phyloP scores from a whole-genome alignment of 306 rosid species.

The Calophaca sinica region DNA sequence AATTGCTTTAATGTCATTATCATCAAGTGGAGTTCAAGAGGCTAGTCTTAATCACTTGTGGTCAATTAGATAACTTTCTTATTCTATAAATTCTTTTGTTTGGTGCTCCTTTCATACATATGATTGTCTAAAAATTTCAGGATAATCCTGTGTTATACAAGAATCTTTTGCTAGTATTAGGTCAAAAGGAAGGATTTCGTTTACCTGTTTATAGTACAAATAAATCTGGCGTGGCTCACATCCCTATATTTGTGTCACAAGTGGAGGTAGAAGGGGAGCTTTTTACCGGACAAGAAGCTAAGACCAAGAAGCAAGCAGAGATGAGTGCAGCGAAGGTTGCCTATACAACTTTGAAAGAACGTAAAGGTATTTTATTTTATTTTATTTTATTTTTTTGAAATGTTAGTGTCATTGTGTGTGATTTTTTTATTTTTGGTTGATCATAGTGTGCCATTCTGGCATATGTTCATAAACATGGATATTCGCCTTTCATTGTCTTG shows the following conservation, averaged over 20 bases:
- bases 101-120: neutral
- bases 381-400: slow-evolving; percentile 21
- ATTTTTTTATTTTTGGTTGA: too few relatives aligned
- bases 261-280: slow-evolving; percentile 67
- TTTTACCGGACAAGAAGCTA: slow-evolving; percentile 69
- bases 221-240: slow-evolving; percentile 66
- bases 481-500: neutral
- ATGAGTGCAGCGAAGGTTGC: slow-evolving; percentile 85
- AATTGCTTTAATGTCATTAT: slow-evolving; percentile 68
- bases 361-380: slow-evolving; percentile 58
- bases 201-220: slow-evolving; percentile 65
- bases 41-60: slow-evolving; percentile 55
- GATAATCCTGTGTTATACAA: slow-evolving; percentile 65
- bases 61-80: slow-evolving; percentile 6
- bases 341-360: slow-evolving; percentile 59
- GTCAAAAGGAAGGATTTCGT: slow-evolving; percentile 63
- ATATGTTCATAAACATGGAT: neutral
- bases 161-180: slow-evolving; percentile 78
- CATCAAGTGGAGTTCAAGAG: slow-evolving; percentile 62
- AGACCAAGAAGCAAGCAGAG: slow-evolving; percentile 82
- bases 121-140: slow-evolving; percentile 51
- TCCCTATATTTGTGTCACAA: slow-evolving; percentile 64
- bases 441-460: neutral
- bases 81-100: slow-evolving; percentile 7
- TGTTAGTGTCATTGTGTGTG: neutral